Evolutionary conservation across 2,329 filamentous ascomycete genomes (phyloP).

Genomic region (Cladosporium sphaerospermum): DNA sequence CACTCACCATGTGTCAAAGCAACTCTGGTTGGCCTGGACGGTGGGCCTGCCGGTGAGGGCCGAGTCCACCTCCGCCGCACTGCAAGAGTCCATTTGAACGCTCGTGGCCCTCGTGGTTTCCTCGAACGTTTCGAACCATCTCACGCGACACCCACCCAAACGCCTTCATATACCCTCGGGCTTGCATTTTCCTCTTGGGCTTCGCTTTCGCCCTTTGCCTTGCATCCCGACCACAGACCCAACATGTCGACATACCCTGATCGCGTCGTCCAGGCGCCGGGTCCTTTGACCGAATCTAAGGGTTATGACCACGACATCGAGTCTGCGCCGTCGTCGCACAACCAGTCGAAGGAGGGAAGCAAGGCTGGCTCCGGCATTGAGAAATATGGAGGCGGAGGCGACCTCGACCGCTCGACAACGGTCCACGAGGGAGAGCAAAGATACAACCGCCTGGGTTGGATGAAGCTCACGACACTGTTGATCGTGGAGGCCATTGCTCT

Average conservation of each 20-base stretch:
- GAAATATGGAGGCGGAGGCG: conserved; percentile 14
- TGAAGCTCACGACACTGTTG: conserved; percentile 39
- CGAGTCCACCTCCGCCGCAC: conserved; percentile 7
- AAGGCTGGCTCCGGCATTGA: conserved; percentile 20
- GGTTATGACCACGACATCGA: conserved; percentile 8
- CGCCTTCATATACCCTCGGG: neutral
- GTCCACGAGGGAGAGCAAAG: conserved; percentile 28
- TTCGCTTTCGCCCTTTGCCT: neutral
- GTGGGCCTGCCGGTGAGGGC: conserved; percentile 3
- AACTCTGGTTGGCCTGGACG: conserved; percentile 7
- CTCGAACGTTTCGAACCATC: neutral
- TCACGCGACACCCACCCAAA: neutral
- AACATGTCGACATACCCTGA: conserved; percentile 10
- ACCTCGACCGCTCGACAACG: conserved; percentile 17
- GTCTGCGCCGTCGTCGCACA: neutral
- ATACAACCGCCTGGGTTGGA: conserved; percentile 44
- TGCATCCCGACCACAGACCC: neutral
- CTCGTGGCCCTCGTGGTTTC: neutral
- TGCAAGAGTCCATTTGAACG: neutral
- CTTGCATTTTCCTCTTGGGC: neutral
- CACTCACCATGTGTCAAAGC: conserved; percentile 6
- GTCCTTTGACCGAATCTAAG: conserved; percentile 9
- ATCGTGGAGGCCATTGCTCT: conserved; percentile 56
- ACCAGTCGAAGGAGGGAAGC: conserved; percentile 8
- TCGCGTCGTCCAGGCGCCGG: conserved; percentile 8